A percentile compares a stretch with the other conserved stretches of the same genome.
Evolutionary conservation across 2,329 filamentous ascomycete species (phyloP).

Genomic region (Pseudofabraea citricarpa): DNA sequence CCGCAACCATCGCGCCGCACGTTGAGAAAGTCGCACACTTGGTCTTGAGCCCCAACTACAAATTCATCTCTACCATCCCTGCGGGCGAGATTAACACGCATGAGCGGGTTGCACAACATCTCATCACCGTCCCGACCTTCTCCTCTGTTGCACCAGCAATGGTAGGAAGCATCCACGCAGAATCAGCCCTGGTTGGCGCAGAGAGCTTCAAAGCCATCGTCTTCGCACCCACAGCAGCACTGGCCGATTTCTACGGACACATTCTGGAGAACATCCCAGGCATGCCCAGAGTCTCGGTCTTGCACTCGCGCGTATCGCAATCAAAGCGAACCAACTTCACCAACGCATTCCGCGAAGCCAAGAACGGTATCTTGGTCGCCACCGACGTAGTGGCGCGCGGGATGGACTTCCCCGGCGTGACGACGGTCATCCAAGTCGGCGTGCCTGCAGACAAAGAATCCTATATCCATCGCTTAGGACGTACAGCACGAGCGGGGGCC

Average conservation of each 20-base stretch:
- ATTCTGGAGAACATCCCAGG: conserved; percentile 39
- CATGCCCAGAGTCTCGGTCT: conserved; percentile 33
- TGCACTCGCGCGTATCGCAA: conserved; percentile 79
- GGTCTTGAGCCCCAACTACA: conserved; percentile 73
- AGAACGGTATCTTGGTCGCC: conserved; percentile 64
- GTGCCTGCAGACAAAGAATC: conserved; percentile 59
- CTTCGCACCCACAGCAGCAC: conserved; percentile 77
- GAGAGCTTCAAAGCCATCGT: conserved; percentile 87
- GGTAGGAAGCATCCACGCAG: conserved; percentile 67
- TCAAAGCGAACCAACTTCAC: conserved; percentile 62
- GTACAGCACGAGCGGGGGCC: conserved; percentile 71
- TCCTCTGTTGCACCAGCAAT: conserved; percentile 74
- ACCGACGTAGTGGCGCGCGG: conserved; percentile 78
- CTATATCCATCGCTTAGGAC: conserved; percentile 74
- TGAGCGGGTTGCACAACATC: conserved; percentile 73
- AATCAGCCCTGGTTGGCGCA: conserved; percentile 39
- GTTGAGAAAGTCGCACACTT: conserved; percentile 77
- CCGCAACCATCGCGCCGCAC: conserved; percentile 81
- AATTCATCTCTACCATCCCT: conserved; percentile 85
- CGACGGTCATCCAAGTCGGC: conserved; percentile 74
- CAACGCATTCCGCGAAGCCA: conserved; percentile 63
- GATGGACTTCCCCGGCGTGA: conserved; percentile 78
- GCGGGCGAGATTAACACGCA: conserved; percentile 83
- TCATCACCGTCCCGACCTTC: conserved; percentile 62
- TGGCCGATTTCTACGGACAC: conserved; percentile 60